Conservation (phyloP, 495 filamentous ascomycete genomes). For the Aspergillus wentii region DNA sequence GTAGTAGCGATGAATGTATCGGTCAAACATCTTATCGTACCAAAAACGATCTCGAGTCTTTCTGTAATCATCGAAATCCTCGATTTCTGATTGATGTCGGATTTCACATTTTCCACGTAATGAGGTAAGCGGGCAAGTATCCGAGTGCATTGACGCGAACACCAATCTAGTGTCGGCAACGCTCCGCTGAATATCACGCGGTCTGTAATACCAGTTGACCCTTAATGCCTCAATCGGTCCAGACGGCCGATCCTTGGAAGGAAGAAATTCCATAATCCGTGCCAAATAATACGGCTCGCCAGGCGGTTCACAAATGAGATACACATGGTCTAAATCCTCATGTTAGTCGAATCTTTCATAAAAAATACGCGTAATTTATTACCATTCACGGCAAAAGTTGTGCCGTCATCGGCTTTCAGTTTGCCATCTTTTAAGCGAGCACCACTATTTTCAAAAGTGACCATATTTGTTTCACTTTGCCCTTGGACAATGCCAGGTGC, state of each 20-base stretch:
- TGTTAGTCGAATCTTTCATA: constrained; percentile 15
- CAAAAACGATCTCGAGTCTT: constrained; percentile 83
- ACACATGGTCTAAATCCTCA: constrained; percentile 74
- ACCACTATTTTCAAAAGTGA: constrained; percentile 71
- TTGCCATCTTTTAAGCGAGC: constrained; percentile 69
- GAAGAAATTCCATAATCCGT: constrained; percentile 96
- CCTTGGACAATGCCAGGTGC: constrained; percentile 36
- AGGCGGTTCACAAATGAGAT: constrained; percentile 94
- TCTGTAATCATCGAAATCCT: constrained; percentile 76
- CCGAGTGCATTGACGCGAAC: constrained; percentile 97
- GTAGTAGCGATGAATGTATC: constrained; percentile 96
- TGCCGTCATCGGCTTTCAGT: constrained; percentile 88
- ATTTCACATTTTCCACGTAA: constrained; percentile 91
- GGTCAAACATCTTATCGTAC: constrained; percentile 96
- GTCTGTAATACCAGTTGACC: constrained; percentile 97
- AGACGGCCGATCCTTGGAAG: constrained; percentile 64
- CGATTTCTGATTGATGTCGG: constrained; percentile 78
- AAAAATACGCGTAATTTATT: constrained; percentile 35
- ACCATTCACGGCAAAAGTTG: constrained; percentile 80
- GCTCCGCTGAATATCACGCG: constrained; percentile 90
- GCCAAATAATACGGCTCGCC: constrained; percentile 97
- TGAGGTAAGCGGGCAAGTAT: constrained; percentile 86
- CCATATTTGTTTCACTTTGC: constrained; percentile 65
- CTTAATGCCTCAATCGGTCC: constrained; percentile 80
- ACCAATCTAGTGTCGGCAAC: constrained; percentile 82